These are phyloP conservation scores for Hygrocybe punicea DNA, from an alignment of 768 basidiomycete genomes.

Conservation along the genomic window DNA sequence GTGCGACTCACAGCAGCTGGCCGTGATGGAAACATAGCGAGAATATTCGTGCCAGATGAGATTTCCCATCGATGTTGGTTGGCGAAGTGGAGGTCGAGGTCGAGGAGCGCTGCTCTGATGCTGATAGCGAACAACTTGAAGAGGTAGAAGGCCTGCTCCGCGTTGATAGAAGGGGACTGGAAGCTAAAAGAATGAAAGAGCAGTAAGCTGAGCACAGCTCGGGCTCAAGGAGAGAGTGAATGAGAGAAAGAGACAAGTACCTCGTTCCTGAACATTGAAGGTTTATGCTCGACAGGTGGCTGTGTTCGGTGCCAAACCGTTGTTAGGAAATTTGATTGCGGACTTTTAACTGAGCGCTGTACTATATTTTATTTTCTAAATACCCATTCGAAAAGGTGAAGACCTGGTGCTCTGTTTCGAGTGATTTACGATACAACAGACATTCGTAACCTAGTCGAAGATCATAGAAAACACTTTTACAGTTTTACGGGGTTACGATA, in stretches of 20 bases:
- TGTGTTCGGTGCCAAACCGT: too few relatives aligned
- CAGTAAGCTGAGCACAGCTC: constrained; percentile 31
- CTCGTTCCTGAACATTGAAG: neutral
- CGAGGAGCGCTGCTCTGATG: constrained; percentile 25
- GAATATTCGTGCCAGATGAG: constrained; percentile 79
- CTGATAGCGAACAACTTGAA: constrained; percentile 18
- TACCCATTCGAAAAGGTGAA: too few relatives aligned
- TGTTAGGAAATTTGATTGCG: too few relatives aligned
- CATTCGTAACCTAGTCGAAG: too few relatives aligned
- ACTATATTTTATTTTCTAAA: too few relatives aligned
- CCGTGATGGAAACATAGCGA: constrained; percentile 64
- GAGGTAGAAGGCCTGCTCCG: constrained; percentile 41
- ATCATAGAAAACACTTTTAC: too few relatives aligned
- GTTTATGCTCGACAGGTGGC: neutral
- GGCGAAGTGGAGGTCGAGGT: constrained; percentile 14
- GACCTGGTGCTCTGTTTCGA: too few relatives aligned
- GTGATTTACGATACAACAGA: too few relatives aligned
- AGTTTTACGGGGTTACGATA: too few relatives aligned
- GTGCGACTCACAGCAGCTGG: constrained; percentile 75
- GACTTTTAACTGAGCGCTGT: too few relatives aligned
- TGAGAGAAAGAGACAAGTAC: constrained; percentile 14
- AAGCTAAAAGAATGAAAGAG: constrained; percentile 19
- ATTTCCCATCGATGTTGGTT: constrained; percentile 58
- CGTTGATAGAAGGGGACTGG: constrained; percentile 28
- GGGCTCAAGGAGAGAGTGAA: constrained; percentile 13